Base-by-base conservation (phyloP, 192 early-diverging fungal species). In the Mortierella hygrophila region DNA sequence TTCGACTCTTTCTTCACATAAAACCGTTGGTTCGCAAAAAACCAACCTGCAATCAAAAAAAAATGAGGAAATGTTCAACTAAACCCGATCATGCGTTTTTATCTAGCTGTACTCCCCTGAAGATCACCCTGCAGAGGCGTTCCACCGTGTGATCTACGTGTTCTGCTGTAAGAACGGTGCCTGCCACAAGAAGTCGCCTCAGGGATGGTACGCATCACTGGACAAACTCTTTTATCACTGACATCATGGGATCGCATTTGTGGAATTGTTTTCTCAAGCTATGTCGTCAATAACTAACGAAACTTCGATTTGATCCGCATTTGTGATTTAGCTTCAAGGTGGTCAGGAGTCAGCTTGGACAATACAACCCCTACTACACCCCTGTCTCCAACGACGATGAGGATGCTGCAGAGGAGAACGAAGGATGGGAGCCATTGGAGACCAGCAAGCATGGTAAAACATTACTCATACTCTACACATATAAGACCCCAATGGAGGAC, bases 91-190 rank as follows among this genome's bases (percentile, higher is more conserved):
- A 20, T 76, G 29, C 60, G 21, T 42, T 76, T n/a, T 38, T 42
- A 7, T 65, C 11, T 73, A 96, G 94, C 84, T 99, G 9, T 99
- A 97, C 76, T 96, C 97, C 2, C 97, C 98, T 15, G 97, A 99
- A 77, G 97, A 99, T 83, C 90, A 94, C 32, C 94, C 96, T 0
- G 78, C 82, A 0, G 94, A 96, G 79, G 98, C 98, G 5, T 99
- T 95, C 81, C 97, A 98, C 81, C 93, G 98, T 54, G 94, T 94
- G 74, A 84, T 99, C 11, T 98, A 98, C 79, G 91, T 99, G 6
- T 99, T 98, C 83, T 93, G 94, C 83, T 99, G 98, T 89, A 96
- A 95, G 77, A 94, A 94, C 44, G 97, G 97, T 35, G 73, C 84
- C 1, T 99, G 98, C 88, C 95, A 98, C 76, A 90, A 88, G 54